Evolutionary conservation across 495 filamentous ascomycete species (phyloP), one percentile per base, ranked within the genome.

Genomic region (Trichoderma erinaceum): DNA sequence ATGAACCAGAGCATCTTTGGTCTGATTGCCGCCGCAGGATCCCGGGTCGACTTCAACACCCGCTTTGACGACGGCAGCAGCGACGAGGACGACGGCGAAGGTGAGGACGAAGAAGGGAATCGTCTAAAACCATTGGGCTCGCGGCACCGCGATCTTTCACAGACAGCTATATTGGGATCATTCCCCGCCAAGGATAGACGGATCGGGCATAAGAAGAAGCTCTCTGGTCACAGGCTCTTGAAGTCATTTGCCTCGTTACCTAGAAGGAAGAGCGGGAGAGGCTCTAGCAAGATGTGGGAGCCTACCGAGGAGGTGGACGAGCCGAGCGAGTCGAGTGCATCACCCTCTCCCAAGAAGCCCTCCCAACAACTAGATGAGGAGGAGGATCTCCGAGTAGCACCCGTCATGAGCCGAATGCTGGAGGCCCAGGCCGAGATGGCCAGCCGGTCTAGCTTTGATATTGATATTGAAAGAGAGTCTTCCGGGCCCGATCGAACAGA

Each of bases 1-100:
- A 91, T 97, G 90, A 94, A 97, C 77, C 93, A 97, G 79, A 94
- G 91, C 64, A 85, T 99, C 65, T 97, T 97, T 77, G 93, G 92
- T 66, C 84, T 99, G 78, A 93, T 99, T 69, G 91, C 93, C 18
- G 90, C 92, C n/a, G 92, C 92, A 48, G 92, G 92, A 7, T 91
- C 90, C 66, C 86, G 85, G 63, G 88, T 88, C 25, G 89, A 94
- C 74, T 91, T 94, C 74, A 87, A 89, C 75, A 84, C 89, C 66
- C 85, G 90, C 43, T 95, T 97, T 74, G 90, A 95, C 70, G 89
- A 87, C 38, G 86, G 86, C 50, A 89, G 87, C 41, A 93, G 91
- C 68, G 93, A 94, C 68, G 93, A 92, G 67, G 89, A 91, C 43
- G 35, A 38, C 35, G 35, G 8, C 7, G 35, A 38, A 38, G 35